Evolutionary conservation across 805 yeast genomes (phyloP).

Genomic region (Metschnikowia chrysomelidarum): DNA sequence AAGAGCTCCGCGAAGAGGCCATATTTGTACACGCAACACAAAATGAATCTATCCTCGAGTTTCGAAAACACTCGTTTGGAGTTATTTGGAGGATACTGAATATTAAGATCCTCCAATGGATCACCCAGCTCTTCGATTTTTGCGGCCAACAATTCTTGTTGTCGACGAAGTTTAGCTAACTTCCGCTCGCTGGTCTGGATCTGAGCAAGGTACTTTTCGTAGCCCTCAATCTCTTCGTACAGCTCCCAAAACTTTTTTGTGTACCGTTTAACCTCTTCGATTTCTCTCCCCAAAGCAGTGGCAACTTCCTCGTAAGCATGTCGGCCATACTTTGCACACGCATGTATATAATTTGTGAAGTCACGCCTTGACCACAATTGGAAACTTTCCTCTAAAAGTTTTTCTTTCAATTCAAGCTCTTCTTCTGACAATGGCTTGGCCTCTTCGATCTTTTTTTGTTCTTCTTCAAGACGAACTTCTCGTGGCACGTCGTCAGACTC

Average conservation of each 20-base stretch:
- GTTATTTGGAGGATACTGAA: constrained; percentile 80
- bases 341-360: constrained; percentile 67
- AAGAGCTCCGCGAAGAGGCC: constrained; percentile 62
- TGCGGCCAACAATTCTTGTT: constrained; percentile 51
- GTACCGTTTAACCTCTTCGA: constrained; percentile 59
- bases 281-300: constrained; percentile 52
- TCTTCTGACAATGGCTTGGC: constrained; percentile 63
- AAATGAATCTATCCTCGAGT: constrained; percentile 66
- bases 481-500: constrained; percentile 42
- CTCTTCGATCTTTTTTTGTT: constrained; percentile 52
- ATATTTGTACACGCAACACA: constrained; percentile 58
- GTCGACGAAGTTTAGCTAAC: constrained; percentile 50
- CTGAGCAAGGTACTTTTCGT: constrained; percentile 67
- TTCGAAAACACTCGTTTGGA: constrained; percentile 71
- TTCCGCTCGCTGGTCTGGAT: constrained; percentile 75
- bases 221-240: constrained; percentile 60
- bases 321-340: constrained; percentile 66
- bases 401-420: constrained; percentile 53
- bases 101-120: constrained; percentile 60
- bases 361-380: constrained; percentile 73
- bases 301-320: constrained; percentile 49
- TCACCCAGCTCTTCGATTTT: constrained; percentile 54
- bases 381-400: constrained; percentile 56
- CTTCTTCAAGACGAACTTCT: constrained; percentile 41
- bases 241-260: constrained; percentile 63